Conservation (phyloP, 2,329 filamentous ascomycete genomes). For the Pestalotiopsis sp. region DNA sequence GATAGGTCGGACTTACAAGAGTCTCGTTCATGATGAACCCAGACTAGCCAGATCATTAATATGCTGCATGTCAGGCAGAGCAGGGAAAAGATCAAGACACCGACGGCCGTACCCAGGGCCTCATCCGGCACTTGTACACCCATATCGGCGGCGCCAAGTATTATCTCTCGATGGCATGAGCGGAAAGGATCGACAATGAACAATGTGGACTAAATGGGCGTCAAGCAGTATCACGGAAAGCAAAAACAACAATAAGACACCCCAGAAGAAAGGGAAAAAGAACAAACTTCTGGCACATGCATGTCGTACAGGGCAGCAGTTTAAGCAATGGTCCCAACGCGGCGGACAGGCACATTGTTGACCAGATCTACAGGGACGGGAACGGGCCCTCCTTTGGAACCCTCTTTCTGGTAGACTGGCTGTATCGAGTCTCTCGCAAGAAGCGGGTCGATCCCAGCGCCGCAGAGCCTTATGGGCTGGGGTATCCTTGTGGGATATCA, state of each 20-base stretch:
- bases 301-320: background rate
- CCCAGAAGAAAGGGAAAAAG: slow-evolving; percentile 3
- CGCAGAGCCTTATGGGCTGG: slow-evolving; percentile 1
- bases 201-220: background rate
- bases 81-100: slow-evolving; percentile 38
- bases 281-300: background rate
- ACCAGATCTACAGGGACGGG: slow-evolving; percentile 4
- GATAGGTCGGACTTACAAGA: slow-evolving; percentile 39
- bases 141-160: slow-evolving; percentile 30
- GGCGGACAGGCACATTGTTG: background rate
- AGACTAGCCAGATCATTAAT: slow-evolving; percentile 40
- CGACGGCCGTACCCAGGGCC: slow-evolving; percentile 34
- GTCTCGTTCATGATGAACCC: slow-evolving; percentile 40
- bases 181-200: background rate
- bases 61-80: slow-evolving; percentile 35
- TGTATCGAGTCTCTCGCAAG: slow-evolving; percentile 8
- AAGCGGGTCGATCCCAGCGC: background rate
- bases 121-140: slow-evolving; percentile 37
- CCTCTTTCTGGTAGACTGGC: background rate
- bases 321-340: slow-evolving; percentile 2
- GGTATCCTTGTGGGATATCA: slow-evolving; percentile 2
- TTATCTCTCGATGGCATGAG: background rate
- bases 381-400: background rate
- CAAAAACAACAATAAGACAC: background rate
- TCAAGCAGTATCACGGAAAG: background rate